Base-by-base conservation (phyloP, 306 rosid genomes). In the Casuarina cunninghamiana region DNA sequence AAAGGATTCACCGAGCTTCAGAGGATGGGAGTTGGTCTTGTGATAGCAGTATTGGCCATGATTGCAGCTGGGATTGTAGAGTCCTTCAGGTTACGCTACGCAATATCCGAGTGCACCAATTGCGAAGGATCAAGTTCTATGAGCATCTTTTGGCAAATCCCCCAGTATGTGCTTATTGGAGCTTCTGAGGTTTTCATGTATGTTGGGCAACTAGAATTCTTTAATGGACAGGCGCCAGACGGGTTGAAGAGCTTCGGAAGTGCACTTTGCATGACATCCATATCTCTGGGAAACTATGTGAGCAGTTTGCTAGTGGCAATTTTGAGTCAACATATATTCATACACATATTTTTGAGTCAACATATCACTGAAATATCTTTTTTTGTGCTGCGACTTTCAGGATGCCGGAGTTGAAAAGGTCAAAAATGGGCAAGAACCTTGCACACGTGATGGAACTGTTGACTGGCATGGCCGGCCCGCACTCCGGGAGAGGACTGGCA, bases 111-210 rank as follows among this genome's bases (percentile, higher is more conserved):
- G 3, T 87, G 91, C 43, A 61, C 44, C 54, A 32, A 71, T 0
- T 84, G 90, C 39, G 85, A 85, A 35, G 80, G 73, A 58, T 73
- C 90, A 21, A 90, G 96, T 74, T 84, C 96, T 5, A 5, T 90
- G 1, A 87, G 88, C 78, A 92, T 90, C 39, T 89, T 90, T 45
- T 92, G 97, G 96, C 96, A 92, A 78, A 81, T 82, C 5, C 97
- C 97, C 13, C 97, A 92, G 38, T 92, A 89, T 48, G 82, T 87
- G 1, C 85, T 92, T 0, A 76, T 90, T 11, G 97, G 97, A n/a
- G 96, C 97, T 49, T 92, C 97, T 1, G 97, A 92, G 61, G 96
- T 92, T 55, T 87, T 92, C 84, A 91, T 91, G 97, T 91, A 91
- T 68, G 97, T 91, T 3, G 94, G 91, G 12, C 97, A 91, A 62